Conservation (phyloP, 345 rosid genomes). For the Aegle marmelos region DNA sequence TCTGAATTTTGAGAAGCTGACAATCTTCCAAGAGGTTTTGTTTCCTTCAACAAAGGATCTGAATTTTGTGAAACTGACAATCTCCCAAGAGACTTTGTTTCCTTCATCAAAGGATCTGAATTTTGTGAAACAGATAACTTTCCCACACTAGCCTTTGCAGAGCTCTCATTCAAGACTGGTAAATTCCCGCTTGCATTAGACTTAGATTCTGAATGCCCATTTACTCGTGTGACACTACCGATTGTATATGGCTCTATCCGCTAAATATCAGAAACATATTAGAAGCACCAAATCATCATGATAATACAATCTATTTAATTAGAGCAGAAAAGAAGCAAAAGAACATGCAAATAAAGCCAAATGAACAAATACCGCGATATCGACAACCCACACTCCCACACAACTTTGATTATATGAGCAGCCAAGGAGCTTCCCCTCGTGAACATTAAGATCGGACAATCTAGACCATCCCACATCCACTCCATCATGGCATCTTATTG, state of each 20-base stretch:
- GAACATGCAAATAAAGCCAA: constrained; percentile 4
- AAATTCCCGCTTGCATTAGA: constrained; percentile 53
- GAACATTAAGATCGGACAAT: constrained; percentile 91
- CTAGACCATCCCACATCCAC: constrained; percentile 99
- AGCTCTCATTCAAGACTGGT: constrained; percentile 55
- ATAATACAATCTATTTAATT: constrained; percentile 11
- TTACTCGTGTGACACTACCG: constrained; percentile 43
- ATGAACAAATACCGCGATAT: constrained; percentile 68
- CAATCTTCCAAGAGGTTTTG: constrained; percentile 75
- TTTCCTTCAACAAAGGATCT: constrained; percentile 49
- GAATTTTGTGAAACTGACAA: constrained; percentile 71
- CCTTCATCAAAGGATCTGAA: constrained; percentile 44
- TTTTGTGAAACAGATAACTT: constrained; percentile 54
- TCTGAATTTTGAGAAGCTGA: constrained; percentile 86
- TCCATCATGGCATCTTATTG: constrained; percentile 76
- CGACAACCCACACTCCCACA: constrained; percentile 99
- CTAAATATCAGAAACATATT: constrained; percentile 34
- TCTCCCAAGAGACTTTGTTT: constrained; percentile 80
- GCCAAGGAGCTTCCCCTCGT: constrained; percentile 97
- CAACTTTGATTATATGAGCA: constrained; percentile 98
- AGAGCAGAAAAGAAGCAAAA: constrained; percentile 18
- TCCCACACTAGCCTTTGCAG: constrained; percentile 48
- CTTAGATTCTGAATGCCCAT: constrained; percentile 62
- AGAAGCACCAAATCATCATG: constrained; percentile 10
- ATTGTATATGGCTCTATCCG: constrained; percentile 68